Percentiles rank a stretch among this genome's conserved stretches.
Conservation (phyloP, 2,329 filamentous ascomycete species). For the Monilinia vaccinii-corymbosi region DNA sequence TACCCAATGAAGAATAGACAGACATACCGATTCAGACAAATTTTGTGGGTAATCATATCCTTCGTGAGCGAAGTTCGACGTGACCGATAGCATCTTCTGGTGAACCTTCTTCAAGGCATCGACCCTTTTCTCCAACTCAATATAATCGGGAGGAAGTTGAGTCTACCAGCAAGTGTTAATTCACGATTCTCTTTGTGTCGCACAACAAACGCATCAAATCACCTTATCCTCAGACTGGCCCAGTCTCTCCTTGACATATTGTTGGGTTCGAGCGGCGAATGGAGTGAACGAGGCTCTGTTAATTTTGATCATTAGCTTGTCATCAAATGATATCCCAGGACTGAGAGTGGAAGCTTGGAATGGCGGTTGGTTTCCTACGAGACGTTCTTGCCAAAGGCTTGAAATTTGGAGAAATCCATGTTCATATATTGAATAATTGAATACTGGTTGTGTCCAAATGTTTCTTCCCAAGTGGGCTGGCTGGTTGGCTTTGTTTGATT, state of each 20-base stretch:
- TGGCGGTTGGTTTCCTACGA: constrained; percentile 44
- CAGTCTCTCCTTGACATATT: constrained; percentile 96
- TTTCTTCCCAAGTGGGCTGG: background rate
- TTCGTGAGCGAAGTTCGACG: constrained; percentile 88
- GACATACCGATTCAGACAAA: constrained; percentile 43
- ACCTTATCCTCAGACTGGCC: constrained; percentile 94
- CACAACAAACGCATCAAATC: constrained; percentile 8
- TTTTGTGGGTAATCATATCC: constrained; percentile 92
- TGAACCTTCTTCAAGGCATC: constrained; percentile 96
- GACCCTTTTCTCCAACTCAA: constrained; percentile 96
- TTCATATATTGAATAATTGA: constrained; percentile 5
- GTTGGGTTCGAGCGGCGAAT: constrained; percentile 87
- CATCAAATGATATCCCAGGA: background rate
- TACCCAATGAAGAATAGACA: background rate
- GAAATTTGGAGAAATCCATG: constrained; percentile 55
- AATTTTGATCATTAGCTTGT: constrained; percentile 29
- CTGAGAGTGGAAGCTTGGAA: constrained; percentile 17
- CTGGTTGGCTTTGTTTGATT: constrained; percentile 9
- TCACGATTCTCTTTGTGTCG: background rate
- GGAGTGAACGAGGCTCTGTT: constrained; percentile 78
- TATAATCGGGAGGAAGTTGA: constrained; percentile 92
- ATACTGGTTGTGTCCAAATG: background rate
- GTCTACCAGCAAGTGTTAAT: constrained; percentile 49
- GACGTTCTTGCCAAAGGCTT: constrained; percentile 62
- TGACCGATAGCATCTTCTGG: constrained; percentile 93